Evolutionary conservation across 2,329 filamentous ascomycete species (phyloP), one percentile per base, ranked within the genome.

Genomic region (Neofusicoccum sp.): DNA sequence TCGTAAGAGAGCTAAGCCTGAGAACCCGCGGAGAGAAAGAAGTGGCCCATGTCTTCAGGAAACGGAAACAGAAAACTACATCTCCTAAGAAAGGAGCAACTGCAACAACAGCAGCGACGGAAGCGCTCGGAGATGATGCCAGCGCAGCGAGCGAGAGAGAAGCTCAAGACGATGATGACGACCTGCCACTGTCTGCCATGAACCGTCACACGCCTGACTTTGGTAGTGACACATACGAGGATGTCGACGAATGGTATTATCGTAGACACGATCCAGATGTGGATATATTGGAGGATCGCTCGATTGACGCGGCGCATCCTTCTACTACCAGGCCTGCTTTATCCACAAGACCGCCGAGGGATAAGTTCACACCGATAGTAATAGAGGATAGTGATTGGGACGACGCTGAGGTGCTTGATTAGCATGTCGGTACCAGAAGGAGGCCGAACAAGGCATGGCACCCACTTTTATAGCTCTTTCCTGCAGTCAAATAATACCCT

Each of bases 1-100:
- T 97, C 76, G 89, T 96, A 78, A 93, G 87, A 70, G 93, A 96
- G 71, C 75, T 96, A 66, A 95, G 84, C 54, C 76, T 96, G 51
- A 83, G 93, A 33, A 79, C 85, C 36, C 83, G 90, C 26, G 92
- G 89, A 0, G 75, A 82, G 59, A 88, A 89, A 61, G 88, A 92
- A 65, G 77, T 93, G 1, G 83, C 86, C 41, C 86, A 86, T 65
- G 68, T 96, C 28, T 80, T 91, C 66, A 90, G 76, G 62, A 75
- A 73, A n/a, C 69, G 64, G 12, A 75, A 69, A 64, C 75, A 70
- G 64, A 71, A 73, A 64, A 56, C 70, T 58, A 38, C 36, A 11
- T 56, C 38, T 31, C 36, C n/a, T 14, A n/a, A 14, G 63, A 69
- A 63, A 59, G 67, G 63, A 65, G 57, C 14, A 53, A 36, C 66